A percentile compares a stretch with the other conserved stretches of the same genome.
Conservation (phyloP, 768 basidiomycete species). For the Amyloporia xantha region DNA sequence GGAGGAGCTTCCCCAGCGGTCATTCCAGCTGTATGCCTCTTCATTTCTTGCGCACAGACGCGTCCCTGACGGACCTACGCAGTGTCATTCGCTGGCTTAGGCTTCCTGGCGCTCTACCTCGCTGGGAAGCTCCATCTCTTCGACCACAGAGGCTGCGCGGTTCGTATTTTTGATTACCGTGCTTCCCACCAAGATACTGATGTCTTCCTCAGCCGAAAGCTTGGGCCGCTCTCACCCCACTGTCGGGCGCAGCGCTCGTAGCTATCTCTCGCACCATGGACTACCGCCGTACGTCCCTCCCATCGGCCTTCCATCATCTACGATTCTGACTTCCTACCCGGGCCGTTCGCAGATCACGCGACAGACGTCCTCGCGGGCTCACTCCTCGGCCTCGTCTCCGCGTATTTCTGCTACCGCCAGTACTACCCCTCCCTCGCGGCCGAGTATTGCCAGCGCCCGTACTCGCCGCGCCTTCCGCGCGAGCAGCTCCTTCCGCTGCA, state of each 20-base stretch:
- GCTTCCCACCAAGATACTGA: neutral
- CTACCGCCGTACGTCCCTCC: conserved; percentile 58
- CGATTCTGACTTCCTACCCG: conserved; percentile 11
- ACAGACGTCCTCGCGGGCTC: conserved; percentile 83
- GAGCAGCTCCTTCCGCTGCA: conserved; percentile 25
- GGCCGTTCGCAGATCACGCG: conserved; percentile 66
- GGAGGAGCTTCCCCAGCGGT: conserved; percentile 88
- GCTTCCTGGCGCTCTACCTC: conserved; percentile 81
- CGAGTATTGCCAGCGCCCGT: conserved; percentile 58
- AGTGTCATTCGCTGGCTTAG: conserved; percentile 93
- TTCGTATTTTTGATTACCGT: conserved; percentile 27
- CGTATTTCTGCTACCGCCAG: conserved; percentile 76
- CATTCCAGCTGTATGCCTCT: conserved; percentile 79
- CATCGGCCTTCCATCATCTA: conserved; percentile 1
- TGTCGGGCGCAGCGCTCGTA: conserved; percentile 70
- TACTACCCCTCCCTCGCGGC: conserved; percentile 75
- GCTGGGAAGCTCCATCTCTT: conserved; percentile 92
- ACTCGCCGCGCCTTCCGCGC: conserved; percentile 57
- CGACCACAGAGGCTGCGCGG: conserved; percentile 68
- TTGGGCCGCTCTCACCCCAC: conserved; percentile 77
- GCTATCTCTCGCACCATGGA: conserved; percentile 91
- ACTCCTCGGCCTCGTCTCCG: conserved; percentile 60
- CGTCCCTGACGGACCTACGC: neutral
- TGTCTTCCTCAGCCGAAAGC: conserved; percentile 42
- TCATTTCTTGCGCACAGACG: neutral